Percentiles rank a stretch among this genome's conserved stretches.
Evolutionary conservation across 306 rosid genomes (phyloP).

Genomic region (Elaeagnus macrophylla): DNA sequence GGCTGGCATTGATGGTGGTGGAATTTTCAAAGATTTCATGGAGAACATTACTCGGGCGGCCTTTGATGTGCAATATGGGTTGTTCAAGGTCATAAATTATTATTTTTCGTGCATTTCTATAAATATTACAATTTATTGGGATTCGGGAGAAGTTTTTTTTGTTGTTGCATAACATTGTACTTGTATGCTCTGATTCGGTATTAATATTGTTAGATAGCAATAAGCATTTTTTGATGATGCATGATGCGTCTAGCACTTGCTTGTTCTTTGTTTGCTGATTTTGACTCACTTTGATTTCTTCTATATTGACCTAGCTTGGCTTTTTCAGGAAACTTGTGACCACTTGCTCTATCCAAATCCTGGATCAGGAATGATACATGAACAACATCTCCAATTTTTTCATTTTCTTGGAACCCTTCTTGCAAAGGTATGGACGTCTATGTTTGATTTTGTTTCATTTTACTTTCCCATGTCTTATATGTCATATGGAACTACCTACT

Average conservation of each 20-base stretch:
- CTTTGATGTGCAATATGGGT: constrained; percentile 95
- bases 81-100: constrained; percentile 61
- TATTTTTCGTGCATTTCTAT: neutral
- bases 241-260: neutral
- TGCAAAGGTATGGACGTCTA: constrained; percentile 59
- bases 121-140: neutral
- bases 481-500: constrained; percentile 6
- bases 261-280: constrained; percentile 7
- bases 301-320: constrained; percentile 17
- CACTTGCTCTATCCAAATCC: constrained; percentile 96
- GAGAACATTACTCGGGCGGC: constrained; percentile 98
- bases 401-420: constrained; percentile 94
- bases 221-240: no score
- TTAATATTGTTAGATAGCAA: no score
- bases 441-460: neutral
- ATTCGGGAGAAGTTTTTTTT: no score
- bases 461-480: neutral
- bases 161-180: no score
- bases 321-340: constrained; percentile 80
- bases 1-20: constrained; percentile 99
- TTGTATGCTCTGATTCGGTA: no score
- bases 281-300: constrained; percentile 13
- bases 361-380: constrained; percentile 98
- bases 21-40: constrained; percentile 98
- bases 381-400: constrained; percentile 95